These are phyloP conservation scores for Lepidium aucheri DNA, from an alignment of 345 rosid genomes.

Conservation along the genomic window DNA sequence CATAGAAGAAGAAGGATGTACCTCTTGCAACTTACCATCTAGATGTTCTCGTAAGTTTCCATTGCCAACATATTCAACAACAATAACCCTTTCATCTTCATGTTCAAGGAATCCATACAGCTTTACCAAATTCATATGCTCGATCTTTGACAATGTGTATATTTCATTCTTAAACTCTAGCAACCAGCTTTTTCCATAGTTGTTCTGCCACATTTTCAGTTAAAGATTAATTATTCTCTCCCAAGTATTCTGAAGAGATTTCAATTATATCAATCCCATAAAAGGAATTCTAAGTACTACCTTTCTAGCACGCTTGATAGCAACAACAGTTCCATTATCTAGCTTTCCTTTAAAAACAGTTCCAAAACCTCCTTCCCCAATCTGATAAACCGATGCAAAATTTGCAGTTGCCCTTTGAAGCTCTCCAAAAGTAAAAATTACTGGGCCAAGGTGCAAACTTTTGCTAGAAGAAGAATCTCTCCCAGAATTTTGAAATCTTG, in stretches of 20 bases:
- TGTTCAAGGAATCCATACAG: conserved; percentile 69
- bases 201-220: conserved; percentile 39
- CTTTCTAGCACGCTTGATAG: conserved; percentile 84
- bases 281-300: conserved; percentile 20
- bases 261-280: neutral
- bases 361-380: conserved; percentile 84
- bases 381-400: conserved; percentile 48
- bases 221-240: neutral
- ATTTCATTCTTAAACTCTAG: conserved; percentile 82
- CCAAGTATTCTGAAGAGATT: neutral
- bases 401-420: conserved; percentile 67
- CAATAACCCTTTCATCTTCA: conserved; percentile 57
- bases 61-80: conserved; percentile 68
- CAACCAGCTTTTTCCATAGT: conserved; percentile 32
- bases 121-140: conserved; percentile 81
- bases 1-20: conserved; percentile 4
- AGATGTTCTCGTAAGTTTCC: conserved; percentile 84
- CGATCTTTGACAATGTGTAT: conserved; percentile 72
- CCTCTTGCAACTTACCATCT: conserved; percentile 55
- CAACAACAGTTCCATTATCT: conserved; percentile 71
- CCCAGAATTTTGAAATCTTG: conserved; percentile 13
- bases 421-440: conserved; percentile 51
- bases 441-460: conserved; percentile 32
- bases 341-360: conserved; percentile 75
- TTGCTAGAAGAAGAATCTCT: conserved; percentile 32